These are phyloP conservation scores for Protomyces pachydermus DNA, from an alignment of 1,139 yeast species.

Conservation along the genomic window DNA sequence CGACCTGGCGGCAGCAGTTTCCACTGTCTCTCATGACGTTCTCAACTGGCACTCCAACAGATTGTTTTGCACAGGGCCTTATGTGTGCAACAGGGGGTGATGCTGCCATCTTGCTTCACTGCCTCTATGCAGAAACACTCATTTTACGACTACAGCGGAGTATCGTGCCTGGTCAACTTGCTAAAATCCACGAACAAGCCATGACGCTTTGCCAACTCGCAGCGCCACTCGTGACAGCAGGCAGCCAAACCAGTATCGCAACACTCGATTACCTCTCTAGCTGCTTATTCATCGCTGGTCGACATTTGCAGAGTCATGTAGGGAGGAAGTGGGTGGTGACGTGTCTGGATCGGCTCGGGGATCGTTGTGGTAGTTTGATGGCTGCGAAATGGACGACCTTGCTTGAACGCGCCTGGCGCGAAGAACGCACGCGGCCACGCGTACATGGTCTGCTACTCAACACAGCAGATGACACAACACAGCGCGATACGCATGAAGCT, in stretches of 20 bases:
- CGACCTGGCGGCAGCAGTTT: constrained; percentile 1
- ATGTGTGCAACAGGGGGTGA: constrained; percentile 7
- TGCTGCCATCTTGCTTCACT: constrained; percentile 9
- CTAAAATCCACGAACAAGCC: constrained; percentile 18
- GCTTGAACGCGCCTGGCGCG: constrained; percentile 1
- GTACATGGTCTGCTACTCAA: not conserved
- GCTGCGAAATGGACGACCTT: not conserved
- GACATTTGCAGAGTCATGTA: constrained; percentile 1
- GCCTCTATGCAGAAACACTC: constrained; percentile 16
- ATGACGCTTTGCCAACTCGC: constrained; percentile 13
- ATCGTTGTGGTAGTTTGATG: constrained; percentile 2
- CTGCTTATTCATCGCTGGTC: constrained; percentile 5
- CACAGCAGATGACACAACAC: too few species aligned
- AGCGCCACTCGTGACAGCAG: constrained; percentile 1
- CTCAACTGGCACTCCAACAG: not conserved
- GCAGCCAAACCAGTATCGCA: not conserved
- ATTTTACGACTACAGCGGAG: not conserved
- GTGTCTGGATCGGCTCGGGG: not conserved
- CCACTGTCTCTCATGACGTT: constrained; percentile 9
- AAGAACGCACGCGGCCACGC: constrained; percentile 6
- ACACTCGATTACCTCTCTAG: constrained; percentile 1
- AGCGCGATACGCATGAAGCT: not conserved
- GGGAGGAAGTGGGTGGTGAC: constrained; percentile 3
- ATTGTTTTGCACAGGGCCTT: not conserved
- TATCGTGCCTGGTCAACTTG: not conserved